Conservation (phyloP, 2,329 filamentous ascomycete genomes). For the Talaromyces sp. region DNA sequence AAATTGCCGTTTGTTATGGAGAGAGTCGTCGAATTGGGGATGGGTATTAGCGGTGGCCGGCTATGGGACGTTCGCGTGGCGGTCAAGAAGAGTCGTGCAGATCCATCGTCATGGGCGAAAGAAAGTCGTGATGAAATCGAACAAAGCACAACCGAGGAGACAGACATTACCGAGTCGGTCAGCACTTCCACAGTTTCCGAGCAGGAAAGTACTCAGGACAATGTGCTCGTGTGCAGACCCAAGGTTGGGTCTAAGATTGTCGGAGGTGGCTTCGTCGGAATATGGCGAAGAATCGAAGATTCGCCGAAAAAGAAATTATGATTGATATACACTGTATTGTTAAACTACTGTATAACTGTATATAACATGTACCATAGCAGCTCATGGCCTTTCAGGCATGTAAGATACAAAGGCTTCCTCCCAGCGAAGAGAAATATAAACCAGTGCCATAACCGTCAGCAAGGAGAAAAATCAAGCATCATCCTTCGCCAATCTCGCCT, state of each 20-base stretch:
- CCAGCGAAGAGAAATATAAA: too few species aligned
- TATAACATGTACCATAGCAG: background rate
- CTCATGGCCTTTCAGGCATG: background rate
- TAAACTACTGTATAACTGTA: background rate
- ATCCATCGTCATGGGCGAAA: conserved; percentile 32
- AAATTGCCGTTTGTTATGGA: conserved; percentile 53
- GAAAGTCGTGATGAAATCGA: conserved; percentile 12
- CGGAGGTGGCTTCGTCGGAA: conserved; percentile 52
- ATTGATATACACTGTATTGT: background rate
- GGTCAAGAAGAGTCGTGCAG: conserved; percentile 35
- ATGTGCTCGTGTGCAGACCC: conserved; percentile 52
- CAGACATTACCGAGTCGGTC: background rate
- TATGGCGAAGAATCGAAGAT: conserved; percentile 47
- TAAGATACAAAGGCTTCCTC: too few species aligned
- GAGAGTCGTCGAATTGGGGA: conserved; percentile 45
- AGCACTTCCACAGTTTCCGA: conserved; percentile 13
- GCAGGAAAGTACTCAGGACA: conserved; percentile 21
- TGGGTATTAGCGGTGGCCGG: conserved; percentile 46
- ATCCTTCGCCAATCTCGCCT: background rate
- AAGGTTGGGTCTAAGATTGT: conserved; percentile 48
- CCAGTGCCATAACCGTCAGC: background rate
- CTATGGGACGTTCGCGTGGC: conserved; percentile 47
- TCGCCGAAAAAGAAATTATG: background rate
- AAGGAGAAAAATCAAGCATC: background rate
- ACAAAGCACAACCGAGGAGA: conserved; percentile 15